Base-by-base conservation (phyloP, 2,329 filamentous ascomycete species). In the Diaporthe velutina region DNA sequence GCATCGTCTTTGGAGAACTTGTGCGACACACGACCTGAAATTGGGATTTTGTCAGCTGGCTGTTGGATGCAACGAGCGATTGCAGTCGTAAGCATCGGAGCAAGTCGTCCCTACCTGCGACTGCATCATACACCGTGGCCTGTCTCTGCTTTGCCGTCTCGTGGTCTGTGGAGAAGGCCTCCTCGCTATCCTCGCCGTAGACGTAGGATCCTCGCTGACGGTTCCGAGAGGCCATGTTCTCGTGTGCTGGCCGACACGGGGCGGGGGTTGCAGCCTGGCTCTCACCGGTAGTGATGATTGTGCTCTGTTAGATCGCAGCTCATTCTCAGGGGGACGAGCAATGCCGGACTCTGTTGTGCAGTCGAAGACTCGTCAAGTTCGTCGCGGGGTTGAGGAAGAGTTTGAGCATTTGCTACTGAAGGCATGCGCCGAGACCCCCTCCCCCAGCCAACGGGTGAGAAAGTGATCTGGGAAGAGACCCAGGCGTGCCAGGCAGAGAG, bases 41-140 rank as follows among this genome's bases (percentile, higher is more conserved):
- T 61, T 33, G 48, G 52, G 25, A 70, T 22, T n/a, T 45, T 35
- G 54, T 74, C 17, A 70, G 68, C 54, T 22, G 4, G 19, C 13
- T 58, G 64, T 76, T 68, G 9, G 70, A 71, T 38, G 79, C 77
- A 38, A 78, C 72, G 61, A 54, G 78, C 73, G 60, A 25, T n/a
- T 22, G 45, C 48, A 22, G 10, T n/a, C n/a, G 35, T 25, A 48
- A n/a, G 35, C 17, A 30, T 22, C n/a, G n/a, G 40, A 12, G n/a
- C 38, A 33, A 58, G 40, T 73, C 33, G 55, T 45, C 79, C 83
- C 78, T 81, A 93, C 93, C 92, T 79, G 93, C 92, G 71, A 94
- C 92, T 22, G 93, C 93, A 83, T 95, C 93, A 82, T 93, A 95
- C 28, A 95, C 83, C 28, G 88, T 94, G 54, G 89, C 87, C 61